Evolutionary conservation across 805 yeast genomes (phyloP).

Genomic region (Ogataea parapolymorpha): DNA sequence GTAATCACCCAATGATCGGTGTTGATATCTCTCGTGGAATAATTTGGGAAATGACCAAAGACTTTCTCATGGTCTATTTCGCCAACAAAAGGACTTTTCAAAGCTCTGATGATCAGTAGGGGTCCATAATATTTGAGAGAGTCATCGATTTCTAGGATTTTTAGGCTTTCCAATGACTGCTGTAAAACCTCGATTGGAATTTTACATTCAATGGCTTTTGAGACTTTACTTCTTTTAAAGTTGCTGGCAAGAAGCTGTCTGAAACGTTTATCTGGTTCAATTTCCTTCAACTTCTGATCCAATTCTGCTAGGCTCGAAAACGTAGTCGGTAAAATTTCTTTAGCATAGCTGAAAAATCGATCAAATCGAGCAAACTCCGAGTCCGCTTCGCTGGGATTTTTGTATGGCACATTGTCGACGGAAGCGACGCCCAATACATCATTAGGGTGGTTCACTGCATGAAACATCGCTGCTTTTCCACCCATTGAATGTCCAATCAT

Average conservation of each 20-base stretch:
- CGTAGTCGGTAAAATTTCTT: constrained; percentile 2
- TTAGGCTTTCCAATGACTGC: constrained; percentile 57
- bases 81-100: constrained; percentile 46
- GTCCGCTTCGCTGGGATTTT: constrained; percentile 40
- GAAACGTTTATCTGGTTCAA: constrained; percentile 56
- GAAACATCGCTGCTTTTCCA: constrained; percentile 87
- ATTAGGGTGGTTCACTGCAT: constrained; percentile 64
- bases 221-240: constrained; percentile 39
- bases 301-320: constrained; percentile 42
- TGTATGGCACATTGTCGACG: constrained; percentile 78
- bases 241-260: constrained; percentile 76
- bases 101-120: constrained; percentile 71
- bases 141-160: constrained; percentile 45
- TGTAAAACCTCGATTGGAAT: constrained; percentile 69
- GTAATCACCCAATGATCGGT: constrained; percentile 92
- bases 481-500: constrained; percentile 85
- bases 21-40: constrained; percentile 63
- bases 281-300: constrained; percentile 52
- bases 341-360: constrained; percentile 20
- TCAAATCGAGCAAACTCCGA: constrained; percentile 32
- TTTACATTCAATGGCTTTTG: constrained; percentile 26
- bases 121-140: constrained; percentile 47
- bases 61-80: constrained; percentile 18
- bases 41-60: constrained; percentile 53
- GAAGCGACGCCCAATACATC: constrained; percentile 57